These are phyloP conservation scores for Xylaria sp. DNA, from an alignment of 495 filamentous ascomycete genomes.

Conservation along the genomic window DNA sequence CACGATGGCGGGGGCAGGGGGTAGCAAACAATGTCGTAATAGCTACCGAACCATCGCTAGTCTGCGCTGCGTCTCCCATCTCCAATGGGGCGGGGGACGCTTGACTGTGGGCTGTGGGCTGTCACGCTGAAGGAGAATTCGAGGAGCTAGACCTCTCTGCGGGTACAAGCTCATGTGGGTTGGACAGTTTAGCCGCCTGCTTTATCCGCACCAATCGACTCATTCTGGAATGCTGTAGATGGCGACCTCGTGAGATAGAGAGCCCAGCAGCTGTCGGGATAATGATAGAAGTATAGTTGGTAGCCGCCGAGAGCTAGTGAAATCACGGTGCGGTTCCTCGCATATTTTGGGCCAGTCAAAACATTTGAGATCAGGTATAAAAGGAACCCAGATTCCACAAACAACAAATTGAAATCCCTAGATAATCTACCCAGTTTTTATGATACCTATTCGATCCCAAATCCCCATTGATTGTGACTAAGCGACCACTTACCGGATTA, in stretches of 20 bases:
- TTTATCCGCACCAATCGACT: constrained; percentile 30
- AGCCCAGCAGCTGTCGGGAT: not conserved
- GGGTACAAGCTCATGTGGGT: constrained; percentile 12
- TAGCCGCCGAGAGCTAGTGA: not conserved
- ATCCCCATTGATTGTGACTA: not conserved
- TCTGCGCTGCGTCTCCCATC: constrained; percentile 1
- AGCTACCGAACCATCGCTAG: not conserved
- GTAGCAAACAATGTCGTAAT: constrained; percentile 25
- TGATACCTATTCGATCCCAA: not conserved
- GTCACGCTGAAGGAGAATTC: constrained; percentile 7
- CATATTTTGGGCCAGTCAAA: not conserved
- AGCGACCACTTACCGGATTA: constrained; percentile 13
- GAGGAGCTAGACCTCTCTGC: not conserved
- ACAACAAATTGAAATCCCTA: not conserved
- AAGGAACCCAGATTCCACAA: not conserved
- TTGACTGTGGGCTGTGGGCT: not conserved
- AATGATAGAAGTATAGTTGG: not conserved
- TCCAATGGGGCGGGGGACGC: not conserved
- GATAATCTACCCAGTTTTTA: not conserved
- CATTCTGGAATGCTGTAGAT: not conserved
- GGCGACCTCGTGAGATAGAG: not conserved
- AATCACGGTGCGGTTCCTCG: not conserved
- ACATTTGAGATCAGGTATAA: not conserved
- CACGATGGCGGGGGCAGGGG: constrained; percentile 22
- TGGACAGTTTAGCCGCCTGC: constrained; percentile 19